Evolutionary conservation across 1,284 basidiomycete species (phyloP), one percentile per base, ranked within the genome.

Genomic region (Heterobasidion irregulare): DNA sequence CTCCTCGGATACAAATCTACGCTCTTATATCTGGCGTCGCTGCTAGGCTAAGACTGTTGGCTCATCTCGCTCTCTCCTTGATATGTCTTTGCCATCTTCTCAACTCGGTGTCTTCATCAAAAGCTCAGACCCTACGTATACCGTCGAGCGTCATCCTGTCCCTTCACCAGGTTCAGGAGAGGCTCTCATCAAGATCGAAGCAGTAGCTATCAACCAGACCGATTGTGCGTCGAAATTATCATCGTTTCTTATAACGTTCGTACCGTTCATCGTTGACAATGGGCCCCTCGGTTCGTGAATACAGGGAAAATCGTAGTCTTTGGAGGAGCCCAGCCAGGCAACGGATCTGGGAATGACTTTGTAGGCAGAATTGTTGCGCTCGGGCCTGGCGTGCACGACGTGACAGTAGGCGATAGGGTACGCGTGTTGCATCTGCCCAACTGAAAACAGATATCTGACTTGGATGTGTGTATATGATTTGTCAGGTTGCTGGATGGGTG

Each of bases 131-230:
- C 46, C 15, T 15, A 45, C 43, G 4, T 44, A 45, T 6, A 43
- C 32, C 7, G 41, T 53, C 2, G 13, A 45, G 38, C 15, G 9
- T 2, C 10, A 12, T 18, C 52, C 52, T 8, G 62, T 66, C 13
- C 66, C 65, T 6, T 43, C 54, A 47, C 65, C 63, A 13, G 61
- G 62, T 6, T 61, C 64, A 5, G 60, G 61, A 7, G 62, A 71
- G 52, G 62, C 68, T 26, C 66, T 68, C 47, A 58, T 72, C 53
- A 65, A 66, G 55, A 61, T 72, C 12, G 56, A 58, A 32, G 61
- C 65, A 8, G 66, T 60, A 13, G 68, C 69, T 8, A 64, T 65
- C 52, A 71, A 71, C 54, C 68, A 67, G 18, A 62, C 64, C 1
- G 69, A 71, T 43, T 66, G 68, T 66, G 12, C 10, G 52, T 34